Evolutionary conservation across 768 basidiomycete species (phyloP), one percentile per base, ranked within the genome.

Genomic region (Phanerochaete carnosa): DNA sequence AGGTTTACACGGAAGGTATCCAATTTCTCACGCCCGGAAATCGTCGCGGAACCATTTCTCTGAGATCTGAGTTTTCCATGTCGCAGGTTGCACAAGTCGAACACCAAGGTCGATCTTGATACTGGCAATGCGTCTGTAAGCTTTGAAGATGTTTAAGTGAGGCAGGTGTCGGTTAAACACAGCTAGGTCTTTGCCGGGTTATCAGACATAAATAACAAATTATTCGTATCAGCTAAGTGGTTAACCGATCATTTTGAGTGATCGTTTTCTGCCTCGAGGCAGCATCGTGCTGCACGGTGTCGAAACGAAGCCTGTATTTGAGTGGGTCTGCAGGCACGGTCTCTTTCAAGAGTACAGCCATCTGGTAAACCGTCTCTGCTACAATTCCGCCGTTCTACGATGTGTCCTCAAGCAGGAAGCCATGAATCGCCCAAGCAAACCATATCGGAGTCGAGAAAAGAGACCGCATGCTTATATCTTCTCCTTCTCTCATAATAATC

Each of bases 381-480:
- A 45, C 39, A 35, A 53, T 63, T 61, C 61, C 66, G 62, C 63
- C 57, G 53, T 56, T 62, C 61, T 62, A 55, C 64, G 57, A 60
- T 58, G 57, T 58, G 54, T 69, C 68, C 64, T 67, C 67, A 61
- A 66, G 35, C 65, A 58, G 47, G 59, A 63, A 65, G 61, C 62
- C 66, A 69, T 66, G 66, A 65, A 68, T 70, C 70, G 68, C 66
- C 62, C 68, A 70, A 73, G 72, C 69, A 72, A 68, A 73, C 74
- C 70, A 74, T 74, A 76, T 76, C 75, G 75, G 72, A 72, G 65
- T 65, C 72, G 66, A 65, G 66, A 71, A 69, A 73, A 73, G 70
- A 70, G 71, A 75, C 74, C 73, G 69, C 73, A 75, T 73, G 73
- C 69, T 70, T 69, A 70, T 71, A 67, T 62, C 73, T 73, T 73